Base-by-base conservation (phyloP, 805 yeast genomes). In the Wickerhamiella domercqiae region DNA sequence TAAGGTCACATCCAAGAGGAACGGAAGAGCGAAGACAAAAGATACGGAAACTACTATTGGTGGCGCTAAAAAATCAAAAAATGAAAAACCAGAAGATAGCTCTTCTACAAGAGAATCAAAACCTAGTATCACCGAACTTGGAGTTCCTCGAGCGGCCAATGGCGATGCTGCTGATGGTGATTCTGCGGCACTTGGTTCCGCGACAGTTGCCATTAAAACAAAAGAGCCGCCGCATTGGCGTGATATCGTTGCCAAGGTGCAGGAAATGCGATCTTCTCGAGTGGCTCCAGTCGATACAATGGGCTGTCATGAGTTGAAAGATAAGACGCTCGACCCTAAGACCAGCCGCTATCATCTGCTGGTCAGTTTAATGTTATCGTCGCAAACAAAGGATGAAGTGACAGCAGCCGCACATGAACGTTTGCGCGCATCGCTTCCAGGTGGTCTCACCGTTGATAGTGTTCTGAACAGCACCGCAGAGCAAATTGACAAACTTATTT, bases 361-460 rank as follows among this genome's bases (percentile, higher is more conserved):
- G 24, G 64, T 84, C 0, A 75, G 94, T 3, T 63, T 86, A 36
- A 80, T 86, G 86, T 70, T 86, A 21, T 80, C 94, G 7, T 70
- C 95, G 0, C 96, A 86, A 48, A 86, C 97, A 2, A 84, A 79
- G 52, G 97, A 86, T 55, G 94, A 82, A 54, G 71, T 76, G 34
- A 86, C 82, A 43, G 78, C 66, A 38, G 68, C 67, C 30, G 93
- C 90, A 0, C 78, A 84, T 74, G 54, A 54, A 13, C 66, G 59
- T 21, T 59, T 87, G 44, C 75, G 80, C 35, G 47, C 50, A 26
- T 61, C 67, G 45, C 59, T 76, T 2, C 61, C 66, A 2, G 58
- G 54, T 3, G 55, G 54, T 15, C 52, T 62, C 21, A 52, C 51
- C 5, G 51, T 59, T 6, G 52, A 44, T 15, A 44, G 50, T 0